phyloP scores from a whole-genome alignment of 2,329 filamentous ascomycete species.

The Aureobasidium sp. region DNA sequence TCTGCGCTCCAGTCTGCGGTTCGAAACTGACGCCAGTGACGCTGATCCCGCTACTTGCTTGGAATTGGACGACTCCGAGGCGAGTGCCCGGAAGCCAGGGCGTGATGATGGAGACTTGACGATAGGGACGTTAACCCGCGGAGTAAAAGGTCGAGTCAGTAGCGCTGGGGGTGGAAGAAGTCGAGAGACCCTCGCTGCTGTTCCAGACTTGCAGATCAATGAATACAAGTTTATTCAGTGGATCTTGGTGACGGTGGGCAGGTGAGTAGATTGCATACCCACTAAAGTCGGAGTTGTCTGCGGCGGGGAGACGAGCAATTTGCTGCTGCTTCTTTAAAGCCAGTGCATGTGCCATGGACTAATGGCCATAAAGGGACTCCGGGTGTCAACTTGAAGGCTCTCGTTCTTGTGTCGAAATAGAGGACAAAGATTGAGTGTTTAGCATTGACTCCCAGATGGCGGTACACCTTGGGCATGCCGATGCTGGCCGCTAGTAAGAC shows the following conservation, averaged over 20 bases:
- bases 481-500: conserved; percentile 21
- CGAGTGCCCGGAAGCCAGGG: neutral
- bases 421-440: conserved; percentile 16
- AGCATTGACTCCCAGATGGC: conserved; percentile 24
- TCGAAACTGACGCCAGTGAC: conserved; percentile 1
- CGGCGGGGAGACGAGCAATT: neutral
- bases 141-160: conserved; percentile 11
- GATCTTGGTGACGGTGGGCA: neutral
- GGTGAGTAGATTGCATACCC: neutral
- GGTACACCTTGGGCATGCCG: conserved; percentile 22
- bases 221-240: conserved; percentile 3
- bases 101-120: conserved; percentile 1
- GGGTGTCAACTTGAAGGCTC: neutral
- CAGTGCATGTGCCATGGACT: conserved; percentile 14
- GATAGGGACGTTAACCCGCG: conserved; percentile 11
- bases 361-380: conserved; percentile 3
- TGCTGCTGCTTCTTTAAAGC: conserved; percentile 3
- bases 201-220: conserved; percentile 11
- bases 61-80: neutral
- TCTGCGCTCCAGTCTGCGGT: conserved; percentile 6
- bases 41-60: conserved; percentile 10
- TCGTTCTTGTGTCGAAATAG: neutral
- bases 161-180: neutral
- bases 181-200: neutral
- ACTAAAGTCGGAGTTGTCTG: conserved; percentile 2